Evolutionary conservation across 768 basidiomycete genomes (phyloP).

Genomic region (Gymnopilus junonius): DNA sequence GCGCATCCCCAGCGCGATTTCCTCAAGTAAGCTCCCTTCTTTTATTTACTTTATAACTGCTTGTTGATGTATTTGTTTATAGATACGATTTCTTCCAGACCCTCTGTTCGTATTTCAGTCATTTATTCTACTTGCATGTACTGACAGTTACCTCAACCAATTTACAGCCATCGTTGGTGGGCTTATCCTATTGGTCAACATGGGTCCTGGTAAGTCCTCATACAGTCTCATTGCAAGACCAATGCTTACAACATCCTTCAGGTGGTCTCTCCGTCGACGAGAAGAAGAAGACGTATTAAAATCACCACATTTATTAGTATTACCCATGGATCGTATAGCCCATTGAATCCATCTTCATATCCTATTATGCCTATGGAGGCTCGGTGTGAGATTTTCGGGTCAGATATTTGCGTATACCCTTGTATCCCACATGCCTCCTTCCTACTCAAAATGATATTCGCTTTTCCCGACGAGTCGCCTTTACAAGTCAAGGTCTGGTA

Average conservation of each 20-base stretch:
- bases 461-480: neutral
- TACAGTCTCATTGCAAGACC: neutral
- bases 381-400: slow-evolving; percentile 6
- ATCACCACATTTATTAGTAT: neutral
- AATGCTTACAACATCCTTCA: slow-evolving; percentile 29
- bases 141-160: neutral
- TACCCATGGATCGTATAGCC: slow-evolving; percentile 16
- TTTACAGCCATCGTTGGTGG: slow-evolving; percentile 88
- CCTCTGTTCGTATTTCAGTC: slow-evolving; percentile 53
- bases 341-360: slow-evolving; percentile 13
- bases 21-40: slow-evolving; percentile 77
- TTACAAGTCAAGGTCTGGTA: neutral
- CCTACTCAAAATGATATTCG: slow-evolving; percentile 19
- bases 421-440: slow-evolving; percentile 18
- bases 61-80: slow-evolving; percentile 25
- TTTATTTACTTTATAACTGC: neutral
- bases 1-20: slow-evolving; percentile 97
- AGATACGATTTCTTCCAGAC: slow-evolving; percentile 99
- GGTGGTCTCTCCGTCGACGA: slow-evolving; percentile 97
- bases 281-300: slow-evolving; percentile 94
- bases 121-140: neutral
- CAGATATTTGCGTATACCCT: slow-evolving; percentile 8
- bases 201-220: slow-evolving; percentile 80
- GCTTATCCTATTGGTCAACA: slow-evolving; percentile 95
- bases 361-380: slow-evolving; percentile 12